phyloP scores from a whole-genome alignment of 768 basidiomycete genomes.

The Pilatotrama ljubarskyi region DNA sequence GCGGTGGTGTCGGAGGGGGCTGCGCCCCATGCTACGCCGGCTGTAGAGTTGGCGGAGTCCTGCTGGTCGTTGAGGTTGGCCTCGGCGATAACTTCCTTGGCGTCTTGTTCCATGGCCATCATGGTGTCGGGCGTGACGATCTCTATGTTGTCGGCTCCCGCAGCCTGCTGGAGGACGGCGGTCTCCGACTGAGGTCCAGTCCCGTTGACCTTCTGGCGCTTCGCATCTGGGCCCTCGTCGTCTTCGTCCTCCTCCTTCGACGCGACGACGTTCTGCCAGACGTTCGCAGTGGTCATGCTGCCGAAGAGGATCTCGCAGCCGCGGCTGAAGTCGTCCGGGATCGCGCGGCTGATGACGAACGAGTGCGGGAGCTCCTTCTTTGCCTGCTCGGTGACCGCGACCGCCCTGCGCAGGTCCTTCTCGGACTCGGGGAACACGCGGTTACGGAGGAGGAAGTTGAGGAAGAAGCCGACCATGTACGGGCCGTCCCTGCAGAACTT shows the following conservation, averaged over 20 bases:
- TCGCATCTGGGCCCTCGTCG: slow-evolving; percentile 33
- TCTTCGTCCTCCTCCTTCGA: slow-evolving; percentile 5
- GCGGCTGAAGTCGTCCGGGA: slow-evolving; percentile 52
- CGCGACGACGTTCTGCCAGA: slow-evolving; percentile 12
- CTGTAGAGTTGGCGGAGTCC: neutral
- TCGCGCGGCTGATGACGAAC: slow-evolving; percentile 43
- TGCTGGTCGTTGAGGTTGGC: slow-evolving; percentile 17
- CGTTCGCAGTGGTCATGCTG: slow-evolving; percentile 8
- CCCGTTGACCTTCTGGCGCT: slow-evolving; percentile 27
- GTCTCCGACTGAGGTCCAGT: neutral
- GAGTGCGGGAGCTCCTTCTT: slow-evolving; percentile 53
- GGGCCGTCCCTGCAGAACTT: slow-evolving; percentile 50
- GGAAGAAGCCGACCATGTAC: slow-evolving; percentile 57
- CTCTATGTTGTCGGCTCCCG: slow-evolving; percentile 16
- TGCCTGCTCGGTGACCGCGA: slow-evolving; percentile 45
- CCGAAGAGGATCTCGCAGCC: slow-evolving; percentile 55
- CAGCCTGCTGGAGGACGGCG: slow-evolving; percentile 8
- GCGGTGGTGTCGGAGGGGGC: neutral
- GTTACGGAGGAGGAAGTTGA: slow-evolving; percentile 60
- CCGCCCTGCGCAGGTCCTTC: slow-evolving; percentile 45
- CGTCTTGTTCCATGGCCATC: slow-evolving; percentile 13
- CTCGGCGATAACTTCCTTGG: slow-evolving; percentile 19
- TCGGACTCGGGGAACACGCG: slow-evolving; percentile 55
- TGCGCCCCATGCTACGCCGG: neutral
- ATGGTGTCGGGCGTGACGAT: slow-evolving; percentile 17